These are phyloP conservation scores for Yamadazyma taylorii DNA, from an alignment of 1,139 yeast genomes.

Conservation along the genomic window DNA sequence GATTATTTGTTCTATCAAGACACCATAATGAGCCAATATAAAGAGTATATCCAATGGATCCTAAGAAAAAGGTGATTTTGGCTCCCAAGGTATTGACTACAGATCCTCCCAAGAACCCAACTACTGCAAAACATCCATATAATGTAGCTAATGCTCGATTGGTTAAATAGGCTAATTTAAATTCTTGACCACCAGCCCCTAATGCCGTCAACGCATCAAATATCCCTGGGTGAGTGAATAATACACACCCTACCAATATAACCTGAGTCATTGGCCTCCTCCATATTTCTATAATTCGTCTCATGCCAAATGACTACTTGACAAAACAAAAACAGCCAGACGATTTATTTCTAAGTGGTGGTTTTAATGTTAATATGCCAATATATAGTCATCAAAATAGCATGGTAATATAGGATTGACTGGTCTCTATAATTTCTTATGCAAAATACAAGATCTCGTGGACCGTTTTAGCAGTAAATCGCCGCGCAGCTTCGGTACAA, in stretches of 20 bases:
- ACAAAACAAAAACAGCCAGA: conserved; percentile 15
- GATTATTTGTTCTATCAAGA: conserved; percentile 46
- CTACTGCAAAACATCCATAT: conserved; percentile 53
- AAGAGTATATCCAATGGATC: conserved; percentile 56
- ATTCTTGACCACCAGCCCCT: conserved; percentile 38
- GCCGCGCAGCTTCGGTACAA: too few species aligned
- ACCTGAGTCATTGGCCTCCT: conserved; percentile 28
- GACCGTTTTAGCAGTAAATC: too few species aligned
- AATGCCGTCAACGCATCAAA: conserved; percentile 54
- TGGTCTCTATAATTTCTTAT: too few species aligned
- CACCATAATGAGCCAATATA: conserved; percentile 53
- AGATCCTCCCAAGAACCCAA: conserved; percentile 62
- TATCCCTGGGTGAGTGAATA: conserved; percentile 58
- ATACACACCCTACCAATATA: conserved; percentile 46
- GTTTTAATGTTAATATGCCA: too few species aligned
- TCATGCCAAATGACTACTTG: conserved; percentile 12
- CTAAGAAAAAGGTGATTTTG: conserved; percentile 46
- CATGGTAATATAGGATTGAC: too few species aligned
- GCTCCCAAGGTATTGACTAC: conserved; percentile 55
- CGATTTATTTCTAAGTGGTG: not conserved
- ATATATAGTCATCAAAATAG: too few species aligned
- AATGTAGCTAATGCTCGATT: conserved; percentile 43
- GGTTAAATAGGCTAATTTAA: conserved; percentile 47
- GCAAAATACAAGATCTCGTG: too few species aligned
- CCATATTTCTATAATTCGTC: conserved; percentile 2